Base-by-base conservation (phyloP, 257 asterid species). In the Solanum habrochaites region DNA sequence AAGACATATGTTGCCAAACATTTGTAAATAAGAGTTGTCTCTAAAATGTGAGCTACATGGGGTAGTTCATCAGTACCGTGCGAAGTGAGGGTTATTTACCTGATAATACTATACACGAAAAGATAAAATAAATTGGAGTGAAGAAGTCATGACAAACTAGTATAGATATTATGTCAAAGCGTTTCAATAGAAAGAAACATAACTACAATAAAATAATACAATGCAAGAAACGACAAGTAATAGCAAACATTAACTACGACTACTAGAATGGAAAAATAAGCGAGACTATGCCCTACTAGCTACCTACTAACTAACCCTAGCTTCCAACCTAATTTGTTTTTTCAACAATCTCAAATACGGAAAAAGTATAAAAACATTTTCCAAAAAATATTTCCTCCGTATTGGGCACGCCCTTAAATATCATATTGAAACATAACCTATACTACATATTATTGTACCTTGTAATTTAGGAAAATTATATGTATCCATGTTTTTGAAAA, bases 71-170 rank as follows among this genome's bases (percentile, higher is more conserved):
- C 25, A 18, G 8, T 52, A 18, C 11, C 7, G 2, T 3, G n/a
- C 2, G 5, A 56, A 56, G 1, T 5, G 5, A 0, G 0, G 25
- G 1, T 2, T 0, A 56, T 56, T 18, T 20, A 56, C 64, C 25
- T 20, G 0, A 0, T 56, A 56, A 56, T 56, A 56, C 2, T 20
- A 56, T 56, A 56, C 64, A 56, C 21, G 11, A 56, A 56, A 18
- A 56, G 64, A 56, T 56, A 20, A 56, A 56, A 20, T 56, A 56
- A 20, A 56, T 20, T 0, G 64, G 11, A 56, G 2, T 1, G 27
- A 21, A 21, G 27, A 58, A 58, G 25, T 58, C 13, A 3, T 58
- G 0, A 58, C 66, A 58, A 58, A 21, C 66, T 58, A 58, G 27
- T 21, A 21, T 58, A 58, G 1, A 58, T 0, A 58, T 58, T 11